Percentiles rank a stretch among this genome's conserved stretches.
phyloP scores from a whole-genome alignment of 148 eudicot species.

The Camellia japonica region DNA sequence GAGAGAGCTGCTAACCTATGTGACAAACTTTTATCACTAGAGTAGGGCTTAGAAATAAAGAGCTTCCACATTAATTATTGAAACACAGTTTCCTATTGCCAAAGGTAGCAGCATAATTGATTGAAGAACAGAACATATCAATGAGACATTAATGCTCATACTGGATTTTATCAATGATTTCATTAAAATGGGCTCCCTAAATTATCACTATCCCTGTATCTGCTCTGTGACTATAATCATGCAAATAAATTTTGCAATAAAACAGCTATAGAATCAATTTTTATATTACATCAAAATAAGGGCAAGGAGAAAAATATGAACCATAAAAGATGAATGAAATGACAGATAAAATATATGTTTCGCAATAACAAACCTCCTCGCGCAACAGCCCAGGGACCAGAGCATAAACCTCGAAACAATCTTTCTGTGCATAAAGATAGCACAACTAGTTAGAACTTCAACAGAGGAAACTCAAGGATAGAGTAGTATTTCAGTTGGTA shows the following conservation, averaged over 20 bases:
- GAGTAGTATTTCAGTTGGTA: not conserved
- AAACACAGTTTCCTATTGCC: too few relatives aligned
- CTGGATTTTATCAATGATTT: not conserved
- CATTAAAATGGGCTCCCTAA: not conserved
- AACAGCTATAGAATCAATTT: constrained; percentile 1
- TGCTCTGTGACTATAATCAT: not conserved
- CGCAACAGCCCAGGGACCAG: constrained; percentile 93
- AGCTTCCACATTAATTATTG: too few relatives aligned
- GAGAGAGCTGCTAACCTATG: too few relatives aligned
- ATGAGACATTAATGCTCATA: not conserved
- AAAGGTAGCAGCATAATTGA: too few relatives aligned
- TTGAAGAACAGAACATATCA: not conserved
- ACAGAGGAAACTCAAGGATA: not conserved
- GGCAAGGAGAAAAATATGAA: not conserved
- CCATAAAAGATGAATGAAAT: not conserved
- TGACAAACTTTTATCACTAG: constrained; percentile 20
- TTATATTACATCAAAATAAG: not conserved
- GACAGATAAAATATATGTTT: not conserved
- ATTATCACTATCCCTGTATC: not conserved
- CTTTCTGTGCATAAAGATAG: constrained; percentile 49
- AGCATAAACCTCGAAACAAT: constrained; percentile 95
- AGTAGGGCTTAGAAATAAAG: too few relatives aligned
- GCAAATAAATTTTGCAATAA: not conserved
- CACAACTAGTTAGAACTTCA: not conserved
- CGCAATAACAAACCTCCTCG: constrained; percentile 65